Conservation (phyloP, 257 asterid genomes). For the Solanum tarijense region DNA sequence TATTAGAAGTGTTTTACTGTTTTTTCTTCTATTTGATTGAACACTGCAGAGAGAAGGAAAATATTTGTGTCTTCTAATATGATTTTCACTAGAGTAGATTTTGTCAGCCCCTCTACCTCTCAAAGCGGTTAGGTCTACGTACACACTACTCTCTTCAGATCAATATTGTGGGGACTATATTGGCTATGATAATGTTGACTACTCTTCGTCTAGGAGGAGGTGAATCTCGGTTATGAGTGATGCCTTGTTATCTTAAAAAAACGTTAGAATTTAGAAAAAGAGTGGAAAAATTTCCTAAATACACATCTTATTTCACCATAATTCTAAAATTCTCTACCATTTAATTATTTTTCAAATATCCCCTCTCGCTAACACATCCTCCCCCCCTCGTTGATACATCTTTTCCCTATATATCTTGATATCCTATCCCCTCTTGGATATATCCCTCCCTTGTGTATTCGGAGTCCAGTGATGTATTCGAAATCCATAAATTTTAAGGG, state of each 20-base stretch:
- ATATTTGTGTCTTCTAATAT: background rate
- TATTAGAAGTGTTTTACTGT: background rate
- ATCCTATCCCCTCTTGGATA: no score
- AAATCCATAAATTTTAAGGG: background rate
- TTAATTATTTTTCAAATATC: no score
- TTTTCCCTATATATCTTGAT: no score
- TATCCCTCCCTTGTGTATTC: background rate
- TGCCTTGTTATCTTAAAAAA: no score
- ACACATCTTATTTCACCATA: no score
- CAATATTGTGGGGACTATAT: accelerated
- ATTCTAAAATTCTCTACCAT: background rate
- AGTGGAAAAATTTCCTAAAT: background rate
- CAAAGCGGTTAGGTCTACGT: background rate
- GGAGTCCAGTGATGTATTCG: no score
- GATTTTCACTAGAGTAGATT: background rate
- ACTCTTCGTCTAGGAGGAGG: background rate
- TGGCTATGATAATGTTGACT: background rate
- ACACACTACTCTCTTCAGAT: accelerated
- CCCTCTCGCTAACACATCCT: background rate
- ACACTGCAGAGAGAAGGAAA: background rate
- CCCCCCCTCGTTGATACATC: background rate
- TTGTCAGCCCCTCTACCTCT: background rate
- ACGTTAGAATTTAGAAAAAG: no score
- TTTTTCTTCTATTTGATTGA: background rate
- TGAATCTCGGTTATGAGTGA: no score